Percentiles rank a stretch among this genome's conserved stretches.
Evolutionary conservation across 441 rosid genomes (phyloP).

Genomic region (Hura crepitans): DNA sequence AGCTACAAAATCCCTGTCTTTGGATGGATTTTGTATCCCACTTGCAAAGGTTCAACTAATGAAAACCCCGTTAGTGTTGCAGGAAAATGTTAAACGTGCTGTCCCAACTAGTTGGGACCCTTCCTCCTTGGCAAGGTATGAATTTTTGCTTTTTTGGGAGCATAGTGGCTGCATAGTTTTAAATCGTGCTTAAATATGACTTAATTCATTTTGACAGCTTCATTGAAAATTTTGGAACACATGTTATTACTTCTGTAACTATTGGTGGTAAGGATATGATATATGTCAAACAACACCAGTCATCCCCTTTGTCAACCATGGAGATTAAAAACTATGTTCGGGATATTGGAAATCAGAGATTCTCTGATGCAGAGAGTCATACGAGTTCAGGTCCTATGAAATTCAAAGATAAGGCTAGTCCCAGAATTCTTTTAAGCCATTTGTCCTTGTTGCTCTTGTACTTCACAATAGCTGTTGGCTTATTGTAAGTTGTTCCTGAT

Average conservation of each 20-base stretch:
- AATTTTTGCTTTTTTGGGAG: neutral
- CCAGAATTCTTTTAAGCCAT: conserved; percentile 5
- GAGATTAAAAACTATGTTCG: conserved; percentile 57
- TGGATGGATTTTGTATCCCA: conserved; percentile 55
- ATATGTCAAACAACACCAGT: conserved; percentile 57
- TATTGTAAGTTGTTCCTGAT: conserved; percentile 14
- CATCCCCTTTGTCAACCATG: conserved; percentile 52
- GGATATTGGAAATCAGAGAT: conserved; percentile 64
- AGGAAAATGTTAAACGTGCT: conserved; percentile 45
- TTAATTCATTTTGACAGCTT: conserved; percentile 43
- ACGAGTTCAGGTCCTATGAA: conserved; percentile 46
- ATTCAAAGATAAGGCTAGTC: conserved; percentile 66
- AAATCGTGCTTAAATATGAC: conserved; percentile 19
- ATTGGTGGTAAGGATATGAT: conserved; percentile 71
- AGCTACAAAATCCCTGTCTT: conserved; percentile 49
- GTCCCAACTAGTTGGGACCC: conserved; percentile 63
- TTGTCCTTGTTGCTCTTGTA: conserved; percentile 1
- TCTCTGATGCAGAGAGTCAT: conserved; percentile 37
- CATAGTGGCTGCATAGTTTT: conserved; percentile 9
- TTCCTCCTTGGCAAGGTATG: conserved; percentile 54
- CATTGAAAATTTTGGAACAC: conserved; percentile 68
- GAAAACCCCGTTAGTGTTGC: conserved; percentile 36
- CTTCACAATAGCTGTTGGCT: conserved; percentile 13
- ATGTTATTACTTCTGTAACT: conserved; percentile 57
- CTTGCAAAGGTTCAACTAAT: conserved; percentile 49